Conservation (phyloP, 164 flowering plant genomes). For the Stephania cephalantha region DNA sequence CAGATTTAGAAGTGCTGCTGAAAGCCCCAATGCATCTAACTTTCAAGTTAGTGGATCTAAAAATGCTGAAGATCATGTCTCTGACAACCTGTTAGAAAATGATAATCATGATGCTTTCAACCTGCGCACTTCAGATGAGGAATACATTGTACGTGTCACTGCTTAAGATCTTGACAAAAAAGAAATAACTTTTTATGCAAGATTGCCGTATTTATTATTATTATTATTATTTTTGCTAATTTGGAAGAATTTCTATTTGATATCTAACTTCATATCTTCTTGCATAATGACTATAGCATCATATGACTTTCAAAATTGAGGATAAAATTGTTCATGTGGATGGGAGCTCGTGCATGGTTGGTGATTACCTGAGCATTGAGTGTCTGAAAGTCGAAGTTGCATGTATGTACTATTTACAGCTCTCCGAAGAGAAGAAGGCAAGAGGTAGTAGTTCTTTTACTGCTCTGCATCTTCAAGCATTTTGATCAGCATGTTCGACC, state of each 20-base stretch:
- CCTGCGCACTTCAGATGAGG: slow-evolving; percentile 8
- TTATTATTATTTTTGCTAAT: not conserved
- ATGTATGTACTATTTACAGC: slow-evolving; percentile 68
- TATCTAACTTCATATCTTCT: slow-evolving; percentile 9
- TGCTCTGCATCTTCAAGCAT: not conserved
- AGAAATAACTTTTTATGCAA: no score
- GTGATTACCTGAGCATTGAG: slow-evolving; percentile 38
- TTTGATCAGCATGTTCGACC: not conserved
- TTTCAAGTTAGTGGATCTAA: slow-evolving; percentile 29
- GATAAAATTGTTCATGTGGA: slow-evolving; percentile 40
- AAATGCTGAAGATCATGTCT: slow-evolving; percentile 20
- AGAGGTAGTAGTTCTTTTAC: slow-evolving; percentile 39
- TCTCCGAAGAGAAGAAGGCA: slow-evolving; percentile 57
- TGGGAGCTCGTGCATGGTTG: slow-evolving; percentile 25
- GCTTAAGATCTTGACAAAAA: no score
- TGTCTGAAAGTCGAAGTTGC: slow-evolving; percentile 68
- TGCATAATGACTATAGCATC: slow-evolving; percentile 32
- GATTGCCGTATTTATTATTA: not conserved
- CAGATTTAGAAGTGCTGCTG: slow-evolving; percentile 27
- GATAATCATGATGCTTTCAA: slow-evolving; percentile 13
- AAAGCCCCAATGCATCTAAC: slow-evolving; percentile 26
- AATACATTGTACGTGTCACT: slow-evolving; percentile 32
- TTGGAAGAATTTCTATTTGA: not conserved
- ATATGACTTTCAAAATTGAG: slow-evolving; percentile 51
- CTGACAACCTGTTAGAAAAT: slow-evolving; percentile 21